Evolutionary conservation across 2,329 filamentous ascomycete species (phyloP), one percentile per base, ranked within the genome.

Genomic region (Colletotrichum sp.): DNA sequence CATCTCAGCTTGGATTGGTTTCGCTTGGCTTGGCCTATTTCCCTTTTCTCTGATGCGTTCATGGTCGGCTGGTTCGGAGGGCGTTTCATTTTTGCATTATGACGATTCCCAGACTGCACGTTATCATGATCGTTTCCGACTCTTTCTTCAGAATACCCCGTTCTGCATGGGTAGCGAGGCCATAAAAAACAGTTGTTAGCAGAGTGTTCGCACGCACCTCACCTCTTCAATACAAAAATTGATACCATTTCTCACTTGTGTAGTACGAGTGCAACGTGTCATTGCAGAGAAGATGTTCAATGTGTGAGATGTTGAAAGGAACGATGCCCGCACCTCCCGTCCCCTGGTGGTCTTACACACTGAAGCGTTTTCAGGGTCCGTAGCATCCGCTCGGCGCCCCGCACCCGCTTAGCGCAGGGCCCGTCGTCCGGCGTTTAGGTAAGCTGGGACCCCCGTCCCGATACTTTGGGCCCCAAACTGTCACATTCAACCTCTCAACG

Each of bases 61-160:
- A 55, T 67, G 66, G 64, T 22, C 62, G 55, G 64, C 24, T 70
- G 55, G 22, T 66, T 67, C n/a, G 26, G n/a, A n/a, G 59, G 34
- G 57, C 26, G 68, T 48, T 44, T 59, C 28, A 48, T 57, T 66
- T 62, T 62, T 57, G 59, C 52, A 62, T 64, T 32, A 22, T 28
- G 66, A 73, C n/a, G 74, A 66, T 76, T 69, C 65, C 59, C 74
- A 69, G 70, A 69, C 65, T 76, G 64, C 28, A 76, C 59, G 74
- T 59, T 59, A 60, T 74, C 48, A 74, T 48, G 74, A 76, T 68
- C 26, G 15, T 65, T 68, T 36, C 24, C 55, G 30, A 8, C 22
- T 36, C 48, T 64, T 69, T 32, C 32, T 67, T 59, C 52, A 62
- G 32, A 65, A 65, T 39, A 76, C 59, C 48, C 64, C 62, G 59